Percentiles rank a stretch among this genome's conserved stretches.
These are phyloP conservation scores for Dillenia turbinata DNA, from an alignment of 164 flowering plant species.

Conservation along the genomic window DNA sequence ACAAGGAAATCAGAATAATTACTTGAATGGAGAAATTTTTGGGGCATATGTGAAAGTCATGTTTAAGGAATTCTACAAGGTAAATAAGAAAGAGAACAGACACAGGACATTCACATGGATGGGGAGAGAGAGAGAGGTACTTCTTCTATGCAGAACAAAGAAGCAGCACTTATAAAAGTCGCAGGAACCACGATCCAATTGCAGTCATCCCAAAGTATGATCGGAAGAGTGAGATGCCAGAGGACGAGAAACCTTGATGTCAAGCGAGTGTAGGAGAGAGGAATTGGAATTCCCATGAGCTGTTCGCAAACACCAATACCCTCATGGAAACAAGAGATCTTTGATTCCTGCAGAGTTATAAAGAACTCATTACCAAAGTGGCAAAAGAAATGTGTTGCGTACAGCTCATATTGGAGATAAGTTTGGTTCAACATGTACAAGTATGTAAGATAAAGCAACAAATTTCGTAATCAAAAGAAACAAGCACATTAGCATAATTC, in stretches of 20 bases:
- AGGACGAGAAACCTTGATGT: constrained; percentile 91
- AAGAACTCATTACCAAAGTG: neutral
- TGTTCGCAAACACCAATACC: constrained; percentile 90
- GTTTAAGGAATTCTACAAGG: neutral
- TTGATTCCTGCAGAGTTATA: constrained; percentile 57
- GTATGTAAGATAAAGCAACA: too few species aligned
- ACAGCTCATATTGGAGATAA: too few species aligned
- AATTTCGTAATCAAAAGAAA: too few species aligned
- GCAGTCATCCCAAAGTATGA: constrained; percentile 97
- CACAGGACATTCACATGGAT: neutral
- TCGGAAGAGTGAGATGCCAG: constrained; percentile 94
- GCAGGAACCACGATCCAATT: constrained; percentile 97
- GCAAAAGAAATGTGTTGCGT: too few species aligned
- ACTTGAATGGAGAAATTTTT: too few species aligned
- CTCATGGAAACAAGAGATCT: constrained; percentile 72
- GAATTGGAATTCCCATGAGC: constrained; percentile 82
- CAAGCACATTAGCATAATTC: too few species aligned
- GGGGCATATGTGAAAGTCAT: too few species aligned
- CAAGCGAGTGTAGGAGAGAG: constrained; percentile 95
- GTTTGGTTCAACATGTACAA: too few species aligned
- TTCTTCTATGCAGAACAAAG: constrained; percentile 97
- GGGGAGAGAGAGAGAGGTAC: constrained; percentile 32
- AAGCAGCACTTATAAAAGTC: constrained; percentile 92
- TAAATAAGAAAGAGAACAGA: neutral
- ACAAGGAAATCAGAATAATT: neutral